These are phyloP conservation scores for Punctularia strigosozonata DNA, from an alignment of 768 basidiomycete species.

Conservation along the genomic window DNA sequence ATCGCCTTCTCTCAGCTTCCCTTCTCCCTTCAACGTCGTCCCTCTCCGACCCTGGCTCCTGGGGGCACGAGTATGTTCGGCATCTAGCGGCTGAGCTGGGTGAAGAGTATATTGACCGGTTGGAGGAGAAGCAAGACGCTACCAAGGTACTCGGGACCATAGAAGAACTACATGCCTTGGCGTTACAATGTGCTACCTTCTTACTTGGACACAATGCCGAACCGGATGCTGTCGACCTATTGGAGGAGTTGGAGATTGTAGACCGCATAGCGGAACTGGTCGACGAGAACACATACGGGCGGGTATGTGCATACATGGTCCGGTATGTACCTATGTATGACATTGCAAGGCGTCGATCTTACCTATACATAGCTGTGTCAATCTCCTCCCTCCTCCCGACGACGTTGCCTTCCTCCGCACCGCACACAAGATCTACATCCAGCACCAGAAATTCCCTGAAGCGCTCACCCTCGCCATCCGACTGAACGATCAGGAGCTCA, in stretches of 20 bases:
- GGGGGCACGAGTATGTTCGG: slow-evolving; percentile 98
- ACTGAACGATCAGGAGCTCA: slow-evolving; percentile 66
- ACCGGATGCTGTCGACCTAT: slow-evolving; percentile 92
- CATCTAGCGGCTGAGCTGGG: slow-evolving; percentile 95
- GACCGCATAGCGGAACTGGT: slow-evolving; percentile 65
- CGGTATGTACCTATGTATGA: slow-evolving; percentile 35
- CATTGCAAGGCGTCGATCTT: slow-evolving; percentile 4
- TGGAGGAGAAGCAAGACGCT: slow-evolving; percentile 20
- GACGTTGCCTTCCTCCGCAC: slow-evolving; percentile 82
- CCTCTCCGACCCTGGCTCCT: slow-evolving; percentile 82
- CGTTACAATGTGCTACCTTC: slow-evolving; percentile 79
- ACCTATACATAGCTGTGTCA: slow-evolving; percentile 52
- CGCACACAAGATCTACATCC: slow-evolving; percentile 81
- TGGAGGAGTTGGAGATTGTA: slow-evolving; percentile 89
- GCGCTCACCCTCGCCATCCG: slow-evolving; percentile 80
- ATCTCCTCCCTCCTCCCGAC: slow-evolving; percentile 85
- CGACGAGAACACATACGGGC: slow-evolving; percentile 76
- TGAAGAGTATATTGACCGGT: slow-evolving; percentile 76
- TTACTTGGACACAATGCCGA: slow-evolving; percentile 91
- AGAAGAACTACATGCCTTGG: slow-evolving; percentile 68
- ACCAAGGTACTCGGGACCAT: slow-evolving; percentile 39
- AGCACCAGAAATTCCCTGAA: slow-evolving; percentile 82
- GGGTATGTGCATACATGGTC: slow-evolving; percentile 96
- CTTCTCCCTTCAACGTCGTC: slow-evolving; percentile 53
- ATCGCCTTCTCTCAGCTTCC: slow-evolving; percentile 75